phyloP scores from a whole-genome alignment of 1,284 basidiomycete species.

The Ganoderma lingzhi region DNA sequence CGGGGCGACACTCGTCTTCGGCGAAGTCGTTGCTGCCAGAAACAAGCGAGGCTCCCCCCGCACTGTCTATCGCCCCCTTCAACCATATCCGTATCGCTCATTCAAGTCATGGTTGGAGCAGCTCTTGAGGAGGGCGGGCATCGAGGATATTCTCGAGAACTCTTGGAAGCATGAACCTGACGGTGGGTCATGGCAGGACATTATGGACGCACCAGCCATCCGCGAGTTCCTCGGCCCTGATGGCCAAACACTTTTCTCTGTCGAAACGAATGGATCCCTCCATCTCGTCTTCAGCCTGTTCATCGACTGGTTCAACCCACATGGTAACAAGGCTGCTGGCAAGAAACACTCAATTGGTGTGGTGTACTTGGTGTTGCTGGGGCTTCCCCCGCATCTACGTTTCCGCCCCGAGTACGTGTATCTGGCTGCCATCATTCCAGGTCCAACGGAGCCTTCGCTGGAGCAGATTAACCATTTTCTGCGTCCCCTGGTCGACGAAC shows the following conservation, averaged over 20 bases:
- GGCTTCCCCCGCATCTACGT: constrained; percentile 35
- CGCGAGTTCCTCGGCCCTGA: constrained; percentile 21
- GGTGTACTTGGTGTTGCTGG: constrained; percentile 29
- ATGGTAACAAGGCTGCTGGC: constrained; percentile 37
- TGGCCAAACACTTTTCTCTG: constrained; percentile 17
- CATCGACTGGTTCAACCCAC: constrained; percentile 42
- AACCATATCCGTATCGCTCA: not conserved
- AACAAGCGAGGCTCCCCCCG: not conserved
- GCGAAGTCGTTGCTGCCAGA: not conserved
- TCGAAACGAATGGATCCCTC: constrained; percentile 2
- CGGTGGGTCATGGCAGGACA: not conserved
- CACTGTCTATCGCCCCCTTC: not conserved
- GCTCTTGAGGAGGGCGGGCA: not conserved
- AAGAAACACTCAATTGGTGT: constrained; percentile 34
- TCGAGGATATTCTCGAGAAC: not conserved
- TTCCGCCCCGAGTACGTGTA: constrained; percentile 38
- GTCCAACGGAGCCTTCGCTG: constrained; percentile 20
- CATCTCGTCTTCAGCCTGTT: constrained; percentile 38
- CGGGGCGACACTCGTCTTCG: not conserved
- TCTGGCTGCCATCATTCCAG: constrained; percentile 36
- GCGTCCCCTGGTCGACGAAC: constrained; percentile 32
- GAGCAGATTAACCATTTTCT: constrained; percentile 35
- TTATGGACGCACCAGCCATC: constrained; percentile 10
- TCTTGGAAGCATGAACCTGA: not conserved
- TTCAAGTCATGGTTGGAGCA: constrained; percentile 9